These are phyloP conservation scores for Eucalyptus erythrocorys DNA, from an alignment of 345 rosid genomes.

Conservation along the genomic window DNA sequence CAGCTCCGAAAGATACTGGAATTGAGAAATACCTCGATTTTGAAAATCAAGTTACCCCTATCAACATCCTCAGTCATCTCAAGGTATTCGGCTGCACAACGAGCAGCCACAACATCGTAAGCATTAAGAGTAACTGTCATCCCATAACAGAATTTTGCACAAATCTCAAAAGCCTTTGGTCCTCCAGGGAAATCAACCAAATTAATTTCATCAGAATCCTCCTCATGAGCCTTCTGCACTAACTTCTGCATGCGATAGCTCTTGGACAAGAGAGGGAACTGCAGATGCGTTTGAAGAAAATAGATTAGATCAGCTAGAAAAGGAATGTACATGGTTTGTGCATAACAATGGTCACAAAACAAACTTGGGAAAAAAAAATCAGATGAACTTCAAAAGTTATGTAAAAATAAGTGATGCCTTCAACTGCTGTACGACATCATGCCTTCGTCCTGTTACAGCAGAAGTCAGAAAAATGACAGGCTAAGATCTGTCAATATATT, in stretches of 20 bases:
- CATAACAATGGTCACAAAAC: not conserved
- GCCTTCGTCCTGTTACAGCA: not conserved
- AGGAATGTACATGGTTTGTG: not conserved
- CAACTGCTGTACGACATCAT: not conserved
- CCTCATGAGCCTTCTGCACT: conserved; percentile 36
- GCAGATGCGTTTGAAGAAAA: not conserved
- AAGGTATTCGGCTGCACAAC: conserved; percentile 90
- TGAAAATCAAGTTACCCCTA: conserved; percentile 66
- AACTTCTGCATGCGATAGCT: conserved; percentile 62
- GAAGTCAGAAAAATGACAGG: not conserved
- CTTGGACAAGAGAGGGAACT: conserved; percentile 94
- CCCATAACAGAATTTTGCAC: conserved; percentile 95
- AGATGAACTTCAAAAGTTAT: not conserved
- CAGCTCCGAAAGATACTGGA: conserved; percentile 82
- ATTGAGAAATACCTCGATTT: conserved; percentile 78
- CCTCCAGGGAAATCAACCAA: conserved; percentile 80
- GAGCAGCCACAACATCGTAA: conserved; percentile 69
- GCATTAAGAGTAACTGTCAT: conserved; percentile 83
- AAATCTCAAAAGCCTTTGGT: conserved; percentile 76
- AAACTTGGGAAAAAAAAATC: not conserved
- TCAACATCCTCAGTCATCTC: conserved; percentile 89
- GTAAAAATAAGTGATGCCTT: not conserved
- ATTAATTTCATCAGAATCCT: conserved; percentile 40
- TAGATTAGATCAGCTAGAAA: not conserved
- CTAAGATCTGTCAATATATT: not conserved